Evolutionary conservation across 352 stramenopile species (phyloP).

Genomic region (Blastocystis sp.): DNA sequence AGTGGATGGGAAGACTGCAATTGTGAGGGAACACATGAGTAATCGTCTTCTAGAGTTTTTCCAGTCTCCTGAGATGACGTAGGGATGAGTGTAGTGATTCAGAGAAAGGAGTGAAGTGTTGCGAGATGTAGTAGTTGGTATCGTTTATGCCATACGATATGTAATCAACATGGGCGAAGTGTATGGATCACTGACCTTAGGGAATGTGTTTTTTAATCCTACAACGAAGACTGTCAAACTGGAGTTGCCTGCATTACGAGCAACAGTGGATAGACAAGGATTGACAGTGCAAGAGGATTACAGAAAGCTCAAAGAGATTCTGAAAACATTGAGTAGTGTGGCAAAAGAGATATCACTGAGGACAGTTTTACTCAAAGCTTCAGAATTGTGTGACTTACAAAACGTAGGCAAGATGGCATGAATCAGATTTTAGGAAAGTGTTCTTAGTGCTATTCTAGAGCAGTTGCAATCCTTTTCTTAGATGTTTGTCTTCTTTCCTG

Average conservation of each 20-base stretch:
- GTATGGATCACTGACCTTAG: slow-evolving; percentile 1
- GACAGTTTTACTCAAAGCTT: not conserved
- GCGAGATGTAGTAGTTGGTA: not conserved
- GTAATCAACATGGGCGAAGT: not conserved
- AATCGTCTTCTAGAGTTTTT: not conserved
- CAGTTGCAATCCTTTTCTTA: not conserved
- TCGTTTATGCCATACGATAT: slow-evolving; percentile 25
- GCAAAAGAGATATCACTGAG: not conserved
- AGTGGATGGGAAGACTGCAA: not conserved
- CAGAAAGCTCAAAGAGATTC: not conserved
- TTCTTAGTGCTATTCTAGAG: not conserved
- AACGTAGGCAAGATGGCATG: not conserved
- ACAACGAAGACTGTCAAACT: not conserved
- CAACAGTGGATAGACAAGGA: not conserved
- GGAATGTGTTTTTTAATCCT: not conserved
- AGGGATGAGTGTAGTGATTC: not conserved
- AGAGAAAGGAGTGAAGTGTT: not conserved
- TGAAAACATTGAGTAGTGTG: not conserved
- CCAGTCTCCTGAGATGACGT: not conserved
- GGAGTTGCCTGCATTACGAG: not conserved
- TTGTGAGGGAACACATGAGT: not conserved
- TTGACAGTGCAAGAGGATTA: not conserved
- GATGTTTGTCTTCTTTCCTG: not conserved
- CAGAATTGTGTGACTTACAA: not conserved
- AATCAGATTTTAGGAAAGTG: not conserved